Conservation (phyloP, 2,329 filamentous ascomycete species). For the Fusarium mundagurra region DNA sequence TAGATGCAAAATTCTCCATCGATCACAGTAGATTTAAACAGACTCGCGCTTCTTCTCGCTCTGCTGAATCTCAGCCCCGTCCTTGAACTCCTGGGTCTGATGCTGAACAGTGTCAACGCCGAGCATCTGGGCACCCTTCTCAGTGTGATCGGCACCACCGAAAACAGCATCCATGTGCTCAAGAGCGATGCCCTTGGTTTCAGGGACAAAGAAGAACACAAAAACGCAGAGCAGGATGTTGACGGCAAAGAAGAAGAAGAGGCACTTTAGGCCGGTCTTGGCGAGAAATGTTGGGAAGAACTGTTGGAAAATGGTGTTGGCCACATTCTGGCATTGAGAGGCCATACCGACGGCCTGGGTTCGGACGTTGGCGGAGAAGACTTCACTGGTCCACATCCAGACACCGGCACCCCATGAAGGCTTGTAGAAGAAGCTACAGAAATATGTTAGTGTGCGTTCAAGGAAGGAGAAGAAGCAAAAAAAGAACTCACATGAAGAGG, state of each 20-base stretch:
- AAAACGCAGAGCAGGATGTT: slow-evolving; percentile 60
- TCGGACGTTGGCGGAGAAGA: slow-evolving; percentile 78
- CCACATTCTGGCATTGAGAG: slow-evolving; percentile 69
- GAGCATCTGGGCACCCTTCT: slow-evolving; percentile 44
- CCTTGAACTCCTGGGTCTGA: slow-evolving; percentile 34
- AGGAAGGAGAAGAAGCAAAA: no score
- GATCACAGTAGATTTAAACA: slow-evolving; percentile 18
- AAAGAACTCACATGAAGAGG: slow-evolving; percentile 58
- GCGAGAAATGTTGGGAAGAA: slow-evolving; percentile 75
- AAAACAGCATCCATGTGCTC: slow-evolving; percentile 73
- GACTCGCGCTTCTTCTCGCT: slow-evolving; percentile 35
- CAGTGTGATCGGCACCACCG: slow-evolving; percentile 47
- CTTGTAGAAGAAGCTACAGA: slow-evolving; percentile 69
- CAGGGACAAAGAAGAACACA: slow-evolving; percentile 62
- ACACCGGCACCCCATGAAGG: slow-evolving; percentile 75
- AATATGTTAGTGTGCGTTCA: background rate
- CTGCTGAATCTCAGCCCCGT: slow-evolving; percentile 36
- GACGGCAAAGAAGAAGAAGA: slow-evolving; percentile 47
- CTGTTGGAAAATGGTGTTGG: slow-evolving; percentile 74
- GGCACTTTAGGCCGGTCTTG: slow-evolving; percentile 59
- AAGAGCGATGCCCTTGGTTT: slow-evolving; percentile 65
- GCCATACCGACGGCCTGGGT: slow-evolving; percentile 76
- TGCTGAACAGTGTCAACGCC: slow-evolving; percentile 19
- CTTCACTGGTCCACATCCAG: slow-evolving; percentile 76
- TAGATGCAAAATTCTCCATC: background rate